Base-by-base conservation (phyloP, 2,329 filamentous ascomycete genomes). In the Mycosphaerella arachidis region DNA sequence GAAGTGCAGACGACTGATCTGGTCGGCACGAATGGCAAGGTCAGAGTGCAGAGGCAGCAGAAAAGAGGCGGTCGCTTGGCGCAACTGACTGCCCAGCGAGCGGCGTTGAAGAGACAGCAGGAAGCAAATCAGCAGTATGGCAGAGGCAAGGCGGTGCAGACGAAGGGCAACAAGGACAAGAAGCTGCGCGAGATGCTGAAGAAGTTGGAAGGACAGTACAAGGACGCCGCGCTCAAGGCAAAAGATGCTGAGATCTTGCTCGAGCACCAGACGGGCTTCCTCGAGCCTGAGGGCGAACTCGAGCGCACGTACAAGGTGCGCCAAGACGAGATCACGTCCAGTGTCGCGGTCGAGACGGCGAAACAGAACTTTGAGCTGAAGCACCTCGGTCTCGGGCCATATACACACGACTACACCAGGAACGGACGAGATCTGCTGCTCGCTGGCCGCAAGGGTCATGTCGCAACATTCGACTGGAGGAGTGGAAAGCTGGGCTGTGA, bases 391-490 rank as follows among this genome's bases (percentile, higher is more conserved):
- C 78, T 97, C 33, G 94, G 94, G 0, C 94, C 94, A 0, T 99
- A 99, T 71, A 80, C 87, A 0, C 89, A 87, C 72, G 91, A 97
- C 67, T 99, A 96, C 76, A 91, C 91, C 52, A 84, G 91, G 48
- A 97, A 96, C 71, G 94, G 94, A 52, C 85, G 90, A 66, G 87
- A 95, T 69, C 77, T 99, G 63, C 78, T 99, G 56, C 81, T 99
- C 35, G 92, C 88, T 12, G 92, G 94, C 30, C 83, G 91, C 61
- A 97, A 96, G 76, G 94, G 94, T 13, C 94, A 99, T 84, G 81
- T 99, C 66, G 93, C 94, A 58, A 93, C 90, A 0, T 95, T 97
- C 85, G 92, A 99, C 76, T 99, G 94, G 93, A 83, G 93, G 64
- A 88, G 89, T 67, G 93, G 92, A 46, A 96, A 92, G 75, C 79